These are phyloP conservation scores for Brassica juncea DNA, from an alignment of 345 rosid genomes.

Conservation along the genomic window DNA sequence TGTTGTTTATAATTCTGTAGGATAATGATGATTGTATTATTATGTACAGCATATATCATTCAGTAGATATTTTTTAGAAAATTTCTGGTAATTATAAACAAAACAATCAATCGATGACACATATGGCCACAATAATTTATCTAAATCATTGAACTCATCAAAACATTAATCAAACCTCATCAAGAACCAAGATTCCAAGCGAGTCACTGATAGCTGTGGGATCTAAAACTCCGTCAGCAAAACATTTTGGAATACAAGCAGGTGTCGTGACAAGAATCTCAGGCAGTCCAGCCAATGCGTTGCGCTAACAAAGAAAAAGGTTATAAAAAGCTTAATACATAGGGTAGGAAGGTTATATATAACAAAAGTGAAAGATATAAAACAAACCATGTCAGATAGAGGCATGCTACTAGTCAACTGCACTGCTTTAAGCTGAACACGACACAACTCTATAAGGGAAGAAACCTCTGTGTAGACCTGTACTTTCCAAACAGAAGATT, in stretches of 20 bases:
- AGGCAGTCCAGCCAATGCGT: slow-evolving; percentile 72
- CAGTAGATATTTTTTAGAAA: background rate
- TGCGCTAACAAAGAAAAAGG: slow-evolving; percentile 42
- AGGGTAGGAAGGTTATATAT: background rate
- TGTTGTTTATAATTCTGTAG: background rate
- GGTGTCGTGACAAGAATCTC: slow-evolving; percentile 83
- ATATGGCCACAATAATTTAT: background rate
- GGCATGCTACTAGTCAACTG: slow-evolving; percentile 75
- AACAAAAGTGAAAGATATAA: background rate
- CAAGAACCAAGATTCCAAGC: slow-evolving; percentile 81
- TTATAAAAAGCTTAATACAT: background rate
- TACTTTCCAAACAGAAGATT: background rate
- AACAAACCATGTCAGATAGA: slow-evolving; percentile 71
- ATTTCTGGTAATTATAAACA: background rate
- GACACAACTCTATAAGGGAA: slow-evolving; percentile 70
- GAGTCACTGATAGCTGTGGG: slow-evolving; percentile 58
- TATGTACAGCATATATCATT: background rate
- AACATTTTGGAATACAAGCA: slow-evolving; percentile 78
- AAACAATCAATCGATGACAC: background rate
- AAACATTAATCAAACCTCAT: slow-evolving; percentile 67
- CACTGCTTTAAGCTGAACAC: slow-evolving; percentile 71
- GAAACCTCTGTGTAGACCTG: slow-evolving; percentile 65
- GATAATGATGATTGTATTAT: background rate
- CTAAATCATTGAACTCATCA: background rate
- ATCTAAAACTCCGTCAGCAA: slow-evolving; percentile 68